phyloP scores from a whole-genome alignment of 1,284 basidiomycete genomes.

The Ceratobasidium sp. region DNA sequence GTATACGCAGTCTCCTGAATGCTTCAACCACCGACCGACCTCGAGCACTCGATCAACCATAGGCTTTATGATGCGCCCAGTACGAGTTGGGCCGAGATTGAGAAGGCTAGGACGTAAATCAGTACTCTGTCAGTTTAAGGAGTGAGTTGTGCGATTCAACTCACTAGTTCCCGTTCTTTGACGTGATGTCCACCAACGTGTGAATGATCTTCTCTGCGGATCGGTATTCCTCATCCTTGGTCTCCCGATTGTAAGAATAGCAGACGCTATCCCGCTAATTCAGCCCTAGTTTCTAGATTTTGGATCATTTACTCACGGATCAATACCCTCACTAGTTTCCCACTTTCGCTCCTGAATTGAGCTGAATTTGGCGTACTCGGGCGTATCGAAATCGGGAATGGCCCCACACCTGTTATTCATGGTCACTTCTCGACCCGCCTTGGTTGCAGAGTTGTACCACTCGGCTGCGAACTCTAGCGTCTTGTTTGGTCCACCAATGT shows the following conservation, averaged over 20 bases:
- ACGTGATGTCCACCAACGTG: constrained; percentile 64
- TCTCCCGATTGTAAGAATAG: constrained; percentile 56
- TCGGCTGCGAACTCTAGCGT: constrained; percentile 61
- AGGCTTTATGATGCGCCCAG: constrained; percentile 62
- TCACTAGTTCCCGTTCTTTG: constrained; percentile 67
- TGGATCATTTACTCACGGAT: constrained; percentile 40
- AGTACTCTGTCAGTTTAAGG: background rate
- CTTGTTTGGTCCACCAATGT: constrained; percentile 67
- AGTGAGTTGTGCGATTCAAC: constrained; percentile 39
- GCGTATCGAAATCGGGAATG: constrained; percentile 59
- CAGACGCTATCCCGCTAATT: constrained; percentile 36
- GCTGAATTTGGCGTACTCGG: constrained; percentile 65
- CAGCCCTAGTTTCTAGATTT: background rate
- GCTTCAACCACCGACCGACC: constrained; percentile 63
- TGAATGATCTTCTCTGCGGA: constrained; percentile 62
- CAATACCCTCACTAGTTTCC: constrained; percentile 65
- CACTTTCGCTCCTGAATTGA: constrained; percentile 63
- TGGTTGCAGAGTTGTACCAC: constrained; percentile 63
- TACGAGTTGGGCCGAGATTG: constrained; percentile 65
- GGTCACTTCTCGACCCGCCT: constrained; percentile 63
- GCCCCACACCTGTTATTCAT: constrained; percentile 62
- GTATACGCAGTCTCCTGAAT: constrained; percentile 64
- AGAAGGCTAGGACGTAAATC: constrained; percentile 55
- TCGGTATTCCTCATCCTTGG: constrained; percentile 61
- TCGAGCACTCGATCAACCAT: constrained; percentile 62